Evolutionary conservation across 73 alveolate genomes (phyloP).

Genomic region (Paramecium bursaria): DNA sequence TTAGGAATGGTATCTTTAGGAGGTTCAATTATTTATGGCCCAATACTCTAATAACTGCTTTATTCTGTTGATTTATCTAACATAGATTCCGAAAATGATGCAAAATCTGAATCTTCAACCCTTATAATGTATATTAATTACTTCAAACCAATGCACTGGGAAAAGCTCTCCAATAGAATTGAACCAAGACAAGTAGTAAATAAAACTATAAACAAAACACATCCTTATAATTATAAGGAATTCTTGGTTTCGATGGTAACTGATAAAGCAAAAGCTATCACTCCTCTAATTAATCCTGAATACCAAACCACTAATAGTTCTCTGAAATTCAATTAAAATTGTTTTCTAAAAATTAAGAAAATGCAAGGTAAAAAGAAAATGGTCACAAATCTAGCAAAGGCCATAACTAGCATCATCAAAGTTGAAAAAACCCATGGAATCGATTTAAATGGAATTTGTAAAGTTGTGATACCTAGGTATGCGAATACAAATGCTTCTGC

Average conservation of each 20-base stretch:
- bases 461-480: conserved; percentile 85
- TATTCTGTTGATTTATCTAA: conserved; percentile 1
- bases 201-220: conserved; percentile 51
- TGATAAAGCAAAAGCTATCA: conserved; percentile 96
- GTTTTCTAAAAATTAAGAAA: conserved; percentile 70
- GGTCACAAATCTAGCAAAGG: conserved; percentile 89
- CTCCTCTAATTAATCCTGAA: conserved; percentile 96
- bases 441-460: background rate
- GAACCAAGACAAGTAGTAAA: conserved; percentile 39
- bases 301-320: conserved; percentile 89
- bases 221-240: conserved; percentile 15
- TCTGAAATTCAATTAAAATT: conserved; percentile 79
- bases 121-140: too few species aligned
- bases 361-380: conserved; percentile 81
- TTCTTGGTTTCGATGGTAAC: conserved; percentile 78
- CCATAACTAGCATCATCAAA: conserved; percentile 81
- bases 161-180: conserved; percentile 25
- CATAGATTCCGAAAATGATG: conserved; percentile 11
- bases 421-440: conserved; percentile 74
- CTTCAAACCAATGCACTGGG: conserved; percentile 29
- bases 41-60: conserved; percentile 3
- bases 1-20: background rate
- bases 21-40: too few species aligned
- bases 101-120: conserved; percentile 1
- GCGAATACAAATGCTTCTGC: conserved; percentile 98